phyloP scores from a whole-genome alignment of 208 protist species.

The Porcisia hertigi region DNA sequence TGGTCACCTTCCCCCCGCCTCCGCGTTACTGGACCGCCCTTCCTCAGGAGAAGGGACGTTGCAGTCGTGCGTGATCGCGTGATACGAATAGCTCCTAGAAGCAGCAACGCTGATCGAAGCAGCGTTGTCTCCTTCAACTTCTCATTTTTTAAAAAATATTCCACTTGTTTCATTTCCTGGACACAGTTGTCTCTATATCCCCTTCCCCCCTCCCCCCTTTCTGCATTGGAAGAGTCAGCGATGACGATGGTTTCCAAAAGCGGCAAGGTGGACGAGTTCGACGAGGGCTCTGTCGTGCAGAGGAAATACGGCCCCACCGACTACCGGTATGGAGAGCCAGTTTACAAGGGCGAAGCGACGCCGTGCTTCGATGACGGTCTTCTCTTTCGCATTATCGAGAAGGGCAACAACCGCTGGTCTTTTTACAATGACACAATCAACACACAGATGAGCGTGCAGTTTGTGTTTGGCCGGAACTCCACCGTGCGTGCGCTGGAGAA shows the following conservation, averaged over 20 bases:
- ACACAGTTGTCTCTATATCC: no score
- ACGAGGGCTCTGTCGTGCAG: conserved; percentile 60
- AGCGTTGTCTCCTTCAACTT: neutral
- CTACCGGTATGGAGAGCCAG: conserved; percentile 36
- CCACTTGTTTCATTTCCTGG: neutral
- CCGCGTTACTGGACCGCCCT: neutral
- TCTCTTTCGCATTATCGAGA: conserved; percentile 75
- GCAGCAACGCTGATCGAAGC: neutral
- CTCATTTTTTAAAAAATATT: neutral
- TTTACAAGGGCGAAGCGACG: conserved; percentile 57
- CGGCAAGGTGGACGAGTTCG: conserved; percentile 77
- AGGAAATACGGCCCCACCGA: conserved; percentile 36
- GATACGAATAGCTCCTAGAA: neutral
- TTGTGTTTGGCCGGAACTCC: conserved; percentile 69
- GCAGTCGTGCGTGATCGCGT: neutral
- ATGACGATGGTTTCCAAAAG: conserved; percentile 16
- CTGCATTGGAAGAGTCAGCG: neutral
- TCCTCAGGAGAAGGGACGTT: neutral
- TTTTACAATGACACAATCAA: conserved; percentile 87
- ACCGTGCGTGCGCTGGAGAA: conserved; percentile 66
- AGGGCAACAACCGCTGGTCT: conserved; percentile 65
- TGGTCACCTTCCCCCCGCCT: neutral
- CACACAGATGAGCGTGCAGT: conserved; percentile 77
- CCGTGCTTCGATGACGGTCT: conserved; percentile 71
- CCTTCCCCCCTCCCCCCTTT: neutral